Percentiles rank a stretch among this genome's conserved stretches.
phyloP scores from a whole-genome alignment of 228 moss, liverwort and hornwort genomes.

The Sphagnum magellanicum region DNA sequence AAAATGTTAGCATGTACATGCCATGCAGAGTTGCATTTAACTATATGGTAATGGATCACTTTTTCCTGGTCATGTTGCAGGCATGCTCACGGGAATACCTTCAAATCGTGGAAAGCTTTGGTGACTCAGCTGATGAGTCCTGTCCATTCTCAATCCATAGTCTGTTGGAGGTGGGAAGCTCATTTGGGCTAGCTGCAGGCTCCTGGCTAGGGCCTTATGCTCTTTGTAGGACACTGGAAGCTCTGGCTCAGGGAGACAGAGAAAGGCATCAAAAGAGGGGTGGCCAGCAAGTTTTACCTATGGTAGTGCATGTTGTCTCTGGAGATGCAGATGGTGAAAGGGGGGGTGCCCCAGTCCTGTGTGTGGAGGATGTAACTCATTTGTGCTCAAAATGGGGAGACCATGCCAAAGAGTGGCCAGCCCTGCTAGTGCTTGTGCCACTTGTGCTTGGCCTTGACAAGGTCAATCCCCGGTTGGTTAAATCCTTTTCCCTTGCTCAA shows the following conservation, averaged over 20 bases:
- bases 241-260: conserved; percentile 60
- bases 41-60: too few relatives aligned
- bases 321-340: conserved; percentile 99
- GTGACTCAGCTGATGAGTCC: conserved; percentile 53
- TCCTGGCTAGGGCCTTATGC: conserved; percentile 98
- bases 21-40: too few relatives aligned
- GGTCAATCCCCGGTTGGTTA: conserved; percentile 86
- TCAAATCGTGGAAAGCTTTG: conserved; percentile 83
- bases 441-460: conserved; percentile 96
- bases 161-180: conserved; percentile 66
- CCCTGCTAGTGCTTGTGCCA: conserved; percentile 84
- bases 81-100: conserved; percentile 63
- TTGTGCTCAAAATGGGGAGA: conserved; percentile 77
- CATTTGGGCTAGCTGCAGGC: conserved; percentile 71
- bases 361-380: conserved; percentile 75
- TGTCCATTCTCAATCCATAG: conserved; percentile 88
- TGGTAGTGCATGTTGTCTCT: conserved; percentile 90
- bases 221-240: conserved; percentile 92
- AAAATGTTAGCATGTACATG: too few relatives aligned
- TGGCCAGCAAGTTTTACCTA: conserved; percentile 63
- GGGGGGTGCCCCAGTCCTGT: conserved; percentile 94
- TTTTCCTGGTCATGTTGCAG: conserved; percentile 22
- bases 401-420: conserved; percentile 67
- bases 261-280: conserved; percentile 42
- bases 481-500: conserved; percentile 7